phyloP scores from a whole-genome alignment of 164 flowering plant genomes.

The Pachysandra terminalis region DNA sequence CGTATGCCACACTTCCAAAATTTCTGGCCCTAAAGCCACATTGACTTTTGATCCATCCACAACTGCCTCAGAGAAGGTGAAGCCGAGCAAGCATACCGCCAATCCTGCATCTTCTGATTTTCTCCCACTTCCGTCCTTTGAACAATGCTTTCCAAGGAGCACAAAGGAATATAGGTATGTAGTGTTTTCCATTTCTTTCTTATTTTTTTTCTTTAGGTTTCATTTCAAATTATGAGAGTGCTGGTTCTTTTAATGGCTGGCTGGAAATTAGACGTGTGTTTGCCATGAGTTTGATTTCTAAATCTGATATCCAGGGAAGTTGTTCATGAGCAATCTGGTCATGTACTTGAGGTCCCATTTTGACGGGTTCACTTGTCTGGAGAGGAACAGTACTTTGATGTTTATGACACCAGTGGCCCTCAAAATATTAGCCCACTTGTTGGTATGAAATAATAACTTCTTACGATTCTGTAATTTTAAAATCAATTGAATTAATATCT shows the following conservation, averaged over 20 bases:
- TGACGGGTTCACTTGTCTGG: conserved; percentile 83
- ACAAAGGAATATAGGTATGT: conserved; percentile 68
- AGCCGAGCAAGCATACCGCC: conserved; percentile 63
- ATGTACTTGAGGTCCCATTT: conserved; percentile 85
- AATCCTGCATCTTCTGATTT: conserved; percentile 94
- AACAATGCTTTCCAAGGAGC: conserved; percentile 92
- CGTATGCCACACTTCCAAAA: conserved; percentile 11
- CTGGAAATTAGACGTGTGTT: no score
- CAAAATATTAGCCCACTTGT: conserved; percentile 67
- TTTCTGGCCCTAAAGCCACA: conserved; percentile 55
- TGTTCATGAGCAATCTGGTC: conserved; percentile 84
- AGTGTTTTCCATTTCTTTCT: neutral
- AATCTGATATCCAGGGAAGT: conserved; percentile 63
- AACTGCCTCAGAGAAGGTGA: conserved; percentile 40
- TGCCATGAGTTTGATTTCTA: neutral
- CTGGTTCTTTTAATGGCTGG: neutral
- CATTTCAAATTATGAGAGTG: neutral
- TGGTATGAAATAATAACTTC: conserved; percentile 43
- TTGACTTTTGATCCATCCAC: conserved; percentile 72
- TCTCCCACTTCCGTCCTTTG: conserved; percentile 81
- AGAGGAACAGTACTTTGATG: conserved; percentile 76
- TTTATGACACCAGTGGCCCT: conserved; percentile 97
- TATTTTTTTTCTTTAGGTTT: neutral
- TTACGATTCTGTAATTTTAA: neutral
- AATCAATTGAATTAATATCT: neutral